Conservation (phyloP, 345 rosid species). For the Ailanthus altissimus region DNA sequence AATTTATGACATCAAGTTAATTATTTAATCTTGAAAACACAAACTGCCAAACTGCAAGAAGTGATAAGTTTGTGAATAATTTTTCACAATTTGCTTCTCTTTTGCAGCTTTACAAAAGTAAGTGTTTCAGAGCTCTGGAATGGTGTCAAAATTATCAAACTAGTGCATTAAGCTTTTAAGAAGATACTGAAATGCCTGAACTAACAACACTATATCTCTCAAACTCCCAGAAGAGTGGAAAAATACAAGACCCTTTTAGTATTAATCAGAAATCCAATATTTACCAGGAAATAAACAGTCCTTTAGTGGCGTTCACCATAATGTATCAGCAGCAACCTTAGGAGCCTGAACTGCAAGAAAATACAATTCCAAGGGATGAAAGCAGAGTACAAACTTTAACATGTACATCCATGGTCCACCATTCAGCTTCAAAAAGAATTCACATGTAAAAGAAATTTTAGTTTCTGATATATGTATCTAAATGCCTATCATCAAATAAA, state of each 20-base stretch:
- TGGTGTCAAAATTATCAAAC: background rate
- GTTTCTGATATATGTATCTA: background rate
- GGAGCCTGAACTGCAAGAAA: conserved; percentile 23
- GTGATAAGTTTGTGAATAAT: background rate
- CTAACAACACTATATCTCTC: background rate
- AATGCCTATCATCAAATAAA: background rate
- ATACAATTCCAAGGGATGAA: conserved; percentile 12
- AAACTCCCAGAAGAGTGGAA: background rate
- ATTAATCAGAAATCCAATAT: background rate
- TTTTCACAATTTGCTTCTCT: background rate
- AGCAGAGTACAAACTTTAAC: background rate
- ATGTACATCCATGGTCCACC: conserved; percentile 4
- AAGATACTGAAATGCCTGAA: background rate
- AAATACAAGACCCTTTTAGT: background rate
- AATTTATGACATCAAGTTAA: no score
- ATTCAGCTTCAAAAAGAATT: background rate
- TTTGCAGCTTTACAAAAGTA: background rate
- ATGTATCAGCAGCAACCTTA: conserved; percentile 19
- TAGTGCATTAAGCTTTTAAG: background rate
- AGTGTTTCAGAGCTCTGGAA: background rate
- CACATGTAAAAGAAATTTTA: background rate
- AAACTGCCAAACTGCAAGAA: background rate
- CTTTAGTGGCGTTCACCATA: conserved; percentile 89
- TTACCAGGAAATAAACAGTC: conserved; percentile 79
- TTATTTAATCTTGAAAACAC: background rate